Conservation (phyloP, 116 monocot genomes). For the Phalaenopsis hybrid region DNA sequence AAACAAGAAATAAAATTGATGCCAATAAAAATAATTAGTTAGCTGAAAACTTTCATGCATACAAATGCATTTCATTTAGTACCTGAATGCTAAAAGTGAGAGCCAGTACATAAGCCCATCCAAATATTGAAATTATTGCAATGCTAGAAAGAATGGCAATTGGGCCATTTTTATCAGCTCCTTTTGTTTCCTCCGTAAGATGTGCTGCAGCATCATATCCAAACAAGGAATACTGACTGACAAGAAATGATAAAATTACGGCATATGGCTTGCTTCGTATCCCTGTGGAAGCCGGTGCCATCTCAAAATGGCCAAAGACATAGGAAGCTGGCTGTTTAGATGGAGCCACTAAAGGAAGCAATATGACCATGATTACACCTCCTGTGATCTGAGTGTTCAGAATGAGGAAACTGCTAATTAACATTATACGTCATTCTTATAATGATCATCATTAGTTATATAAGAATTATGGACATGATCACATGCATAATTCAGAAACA, state of each 20-base stretch:
- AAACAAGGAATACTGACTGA: constrained; percentile 75
- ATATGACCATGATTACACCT: constrained; percentile 48
- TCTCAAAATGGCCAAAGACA: constrained; percentile 58
- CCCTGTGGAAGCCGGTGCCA: constrained; percentile 37
- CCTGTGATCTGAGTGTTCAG: constrained; percentile 41
- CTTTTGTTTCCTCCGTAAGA: constrained; percentile 74
- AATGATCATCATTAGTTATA: too few relatives aligned
- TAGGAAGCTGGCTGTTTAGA: constrained; percentile 46
- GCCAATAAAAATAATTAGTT: not conserved
- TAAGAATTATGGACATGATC: too few relatives aligned
- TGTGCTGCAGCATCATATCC: constrained; percentile 89
- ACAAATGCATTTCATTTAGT: not conserved
- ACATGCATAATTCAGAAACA: too few relatives aligned
- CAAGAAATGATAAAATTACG: constrained; percentile 46
- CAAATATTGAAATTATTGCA: constrained; percentile 65
- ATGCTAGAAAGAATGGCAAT: constrained; percentile 75
- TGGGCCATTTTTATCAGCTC: constrained; percentile 78
- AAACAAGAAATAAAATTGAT: too few relatives aligned
- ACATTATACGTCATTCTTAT: not conserved
- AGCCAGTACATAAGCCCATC: constrained; percentile 81
- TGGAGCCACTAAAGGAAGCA: constrained; percentile 54
- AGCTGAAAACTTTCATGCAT: not conserved
- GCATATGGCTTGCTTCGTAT: constrained; percentile 58
- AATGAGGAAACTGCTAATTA: not conserved
- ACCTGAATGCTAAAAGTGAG: constrained; percentile 85